A percentile compares a stretch with the other conserved stretches of the same genome.
Evolutionary conservation across 225 moss, liverwort and hornwort species (phyloP).

Genomic region (Takakia lepidozioides): DNA sequence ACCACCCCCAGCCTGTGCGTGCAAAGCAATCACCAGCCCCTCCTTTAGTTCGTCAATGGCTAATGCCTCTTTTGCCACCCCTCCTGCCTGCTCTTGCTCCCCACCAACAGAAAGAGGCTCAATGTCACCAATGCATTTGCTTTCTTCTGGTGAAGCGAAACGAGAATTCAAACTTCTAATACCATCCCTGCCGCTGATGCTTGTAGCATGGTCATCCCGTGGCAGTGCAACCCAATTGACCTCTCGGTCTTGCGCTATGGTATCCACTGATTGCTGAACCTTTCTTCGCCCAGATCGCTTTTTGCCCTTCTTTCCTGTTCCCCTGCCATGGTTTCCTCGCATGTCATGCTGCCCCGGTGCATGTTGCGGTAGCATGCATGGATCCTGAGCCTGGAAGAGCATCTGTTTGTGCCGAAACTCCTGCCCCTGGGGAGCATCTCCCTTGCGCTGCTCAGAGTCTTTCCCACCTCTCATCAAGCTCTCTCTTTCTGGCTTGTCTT

Average conservation of each 20-base stretch:
- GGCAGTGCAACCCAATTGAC: slow-evolving; percentile 43
- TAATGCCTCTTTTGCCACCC: slow-evolving; percentile 17
- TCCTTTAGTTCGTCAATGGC: slow-evolving; percentile 51
- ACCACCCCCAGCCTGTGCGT: slow-evolving; percentile 38
- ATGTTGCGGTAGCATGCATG: slow-evolving; percentile 27
- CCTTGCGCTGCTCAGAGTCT: slow-evolving; percentile 40
- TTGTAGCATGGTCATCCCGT: slow-evolving; percentile 40
- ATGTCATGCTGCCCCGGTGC: slow-evolving; percentile 43
- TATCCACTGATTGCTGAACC: slow-evolving; percentile 32
- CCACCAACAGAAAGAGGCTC: slow-evolving; percentile 15
- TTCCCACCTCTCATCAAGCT: slow-evolving; percentile 18
- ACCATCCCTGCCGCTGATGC: slow-evolving; percentile 31
- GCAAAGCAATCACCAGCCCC: slow-evolving; percentile 55
- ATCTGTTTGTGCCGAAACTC: slow-evolving; percentile 85
- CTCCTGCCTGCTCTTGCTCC: slow-evolving; percentile 21
- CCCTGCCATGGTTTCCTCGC: slow-evolving; percentile 40
- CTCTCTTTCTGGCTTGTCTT: slow-evolving; percentile 32
- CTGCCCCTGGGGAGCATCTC: slow-evolving; percentile 58
- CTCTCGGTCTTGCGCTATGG: slow-evolving; percentile 43
- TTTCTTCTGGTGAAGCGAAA: slow-evolving; percentile 75
- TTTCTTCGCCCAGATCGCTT: slow-evolving; percentile 82
- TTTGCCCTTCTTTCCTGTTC: slow-evolving; percentile 67
- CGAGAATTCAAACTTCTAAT: slow-evolving; percentile 40
- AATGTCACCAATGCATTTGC: slow-evolving; percentile 20
- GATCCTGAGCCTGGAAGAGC: slow-evolving; percentile 72